A percentile compares a stretch with the other conserved stretches of the same genome.
phyloP scores from a whole-genome alignment of 139 green algal species.

The Picochlorum sp. region DNA sequence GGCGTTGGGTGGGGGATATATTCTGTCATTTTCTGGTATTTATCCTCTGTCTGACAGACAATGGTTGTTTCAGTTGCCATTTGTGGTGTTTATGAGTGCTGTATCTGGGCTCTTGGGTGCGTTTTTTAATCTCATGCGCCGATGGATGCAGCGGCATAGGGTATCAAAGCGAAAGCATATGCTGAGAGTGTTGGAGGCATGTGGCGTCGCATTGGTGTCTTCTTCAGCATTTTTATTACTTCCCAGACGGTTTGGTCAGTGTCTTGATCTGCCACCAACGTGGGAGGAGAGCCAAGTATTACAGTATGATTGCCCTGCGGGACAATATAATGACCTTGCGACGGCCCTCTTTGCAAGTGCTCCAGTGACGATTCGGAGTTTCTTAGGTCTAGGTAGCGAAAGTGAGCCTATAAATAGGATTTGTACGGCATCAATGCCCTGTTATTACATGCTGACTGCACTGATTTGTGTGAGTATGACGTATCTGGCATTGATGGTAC shows the following conservation, averaged over 20 bases:
- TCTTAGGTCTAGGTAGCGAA: conserved; percentile 44
- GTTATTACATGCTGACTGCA: conserved; percentile 46
- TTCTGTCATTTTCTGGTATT: conserved; percentile 52
- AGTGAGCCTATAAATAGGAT: conserved; percentile 22
- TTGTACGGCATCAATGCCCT: conserved; percentile 21
- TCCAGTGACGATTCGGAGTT: conserved; percentile 59
- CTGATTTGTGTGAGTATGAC: conserved; percentile 43
- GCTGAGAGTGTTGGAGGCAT: conserved; percentile 32
- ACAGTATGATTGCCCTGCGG: conserved; percentile 30
- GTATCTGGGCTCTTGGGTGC: conserved; percentile 61
- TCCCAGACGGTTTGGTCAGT: conserved; percentile 22
- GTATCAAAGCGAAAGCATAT: conserved; percentile 37
- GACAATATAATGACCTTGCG: conserved; percentile 78
- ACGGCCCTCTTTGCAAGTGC: conserved; percentile 64
- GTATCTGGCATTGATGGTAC: conserved; percentile 73
- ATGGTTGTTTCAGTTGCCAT: conserved; percentile 71
- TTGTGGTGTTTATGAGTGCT: conserved; percentile 52
- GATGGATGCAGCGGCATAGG: conserved; percentile 49
- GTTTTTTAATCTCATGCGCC: conserved; percentile 64
- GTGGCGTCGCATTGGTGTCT: conserved; percentile 1
- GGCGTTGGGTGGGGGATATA: conserved; percentile 16
- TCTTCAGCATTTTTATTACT: not conserved
- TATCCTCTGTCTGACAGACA: conserved; percentile 48
- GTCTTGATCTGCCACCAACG: conserved; percentile 29
- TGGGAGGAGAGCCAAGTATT: conserved; percentile 24